phyloP scores from a whole-genome alignment of 2,329 filamentous ascomycete species.

The Grosmannia huntii region DNA sequence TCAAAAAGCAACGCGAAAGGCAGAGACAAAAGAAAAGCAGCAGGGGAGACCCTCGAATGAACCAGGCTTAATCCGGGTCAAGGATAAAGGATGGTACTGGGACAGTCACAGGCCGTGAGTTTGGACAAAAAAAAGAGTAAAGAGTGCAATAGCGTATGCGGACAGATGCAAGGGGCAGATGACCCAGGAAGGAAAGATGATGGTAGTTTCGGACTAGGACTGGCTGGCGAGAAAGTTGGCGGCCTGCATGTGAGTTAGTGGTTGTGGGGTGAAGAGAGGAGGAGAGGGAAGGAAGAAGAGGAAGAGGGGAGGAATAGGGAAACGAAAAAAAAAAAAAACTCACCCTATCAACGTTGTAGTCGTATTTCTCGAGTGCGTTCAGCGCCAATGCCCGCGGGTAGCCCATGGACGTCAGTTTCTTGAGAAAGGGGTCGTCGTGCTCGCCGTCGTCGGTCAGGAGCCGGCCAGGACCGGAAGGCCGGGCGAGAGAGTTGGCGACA shows the following conservation, averaged over 20 bases:
- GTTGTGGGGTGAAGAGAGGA: too few relatives aligned
- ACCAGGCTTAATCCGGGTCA: background rate
- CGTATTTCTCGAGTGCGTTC: slow-evolving; percentile 77
- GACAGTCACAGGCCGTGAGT: too few relatives aligned
- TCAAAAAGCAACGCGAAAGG: background rate
- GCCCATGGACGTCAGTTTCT: slow-evolving; percentile 81
- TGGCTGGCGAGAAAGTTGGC: slow-evolving; percentile 44
- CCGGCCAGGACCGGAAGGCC: slow-evolving; percentile 34
- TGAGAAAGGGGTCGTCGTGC: slow-evolving; percentile 84
- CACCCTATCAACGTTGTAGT: slow-evolving; percentile 94
- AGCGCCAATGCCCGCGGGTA: slow-evolving; percentile 65
- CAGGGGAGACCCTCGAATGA: background rate
- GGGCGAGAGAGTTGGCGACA: slow-evolving; percentile 13
- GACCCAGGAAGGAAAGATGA: background rate
- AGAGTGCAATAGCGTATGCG: background rate
- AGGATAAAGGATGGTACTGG: background rate
- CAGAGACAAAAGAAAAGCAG: background rate
- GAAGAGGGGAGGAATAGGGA: background rate
- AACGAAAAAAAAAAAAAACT: slow-evolving; percentile 21
- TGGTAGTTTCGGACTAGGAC: slow-evolving; percentile 3
- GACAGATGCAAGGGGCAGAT: background rate
- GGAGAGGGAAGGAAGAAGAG: background rate
- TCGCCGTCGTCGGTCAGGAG: slow-evolving; percentile 61
- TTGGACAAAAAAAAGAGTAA: background rate
- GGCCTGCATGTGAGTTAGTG: slow-evolving; percentile 25